Evolutionary conservation across 83 land plant species (phyloP).

Genomic region (Picea engelmannii): DNA sequence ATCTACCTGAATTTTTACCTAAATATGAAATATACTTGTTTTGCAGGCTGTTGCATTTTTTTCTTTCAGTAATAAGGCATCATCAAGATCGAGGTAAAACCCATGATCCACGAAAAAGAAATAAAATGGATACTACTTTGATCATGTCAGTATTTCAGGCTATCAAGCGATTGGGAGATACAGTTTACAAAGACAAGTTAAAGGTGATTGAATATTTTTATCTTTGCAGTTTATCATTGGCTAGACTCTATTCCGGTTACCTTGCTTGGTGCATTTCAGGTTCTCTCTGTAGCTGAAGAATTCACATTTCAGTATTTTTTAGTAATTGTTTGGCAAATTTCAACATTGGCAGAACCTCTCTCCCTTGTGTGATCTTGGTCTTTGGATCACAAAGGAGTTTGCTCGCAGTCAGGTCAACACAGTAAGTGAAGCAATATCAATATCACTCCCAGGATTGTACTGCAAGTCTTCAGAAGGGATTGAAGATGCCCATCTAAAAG

Average conservation of each 20-base stretch:
- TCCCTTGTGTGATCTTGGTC: slow-evolving; percentile 64
- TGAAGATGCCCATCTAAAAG: no score
- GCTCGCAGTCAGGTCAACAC: slow-evolving; percentile 22
- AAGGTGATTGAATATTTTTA: slow-evolving; percentile 29
- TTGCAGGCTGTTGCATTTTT: slow-evolving; percentile 55
- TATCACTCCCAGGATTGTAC: no score
- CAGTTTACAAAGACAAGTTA: slow-evolving; percentile 43
- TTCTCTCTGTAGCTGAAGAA: background rate
- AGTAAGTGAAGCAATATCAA: background rate
- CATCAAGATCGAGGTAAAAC: slow-evolving; percentile 42
- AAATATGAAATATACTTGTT: background rate
- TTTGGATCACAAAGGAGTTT: slow-evolving; percentile 47
- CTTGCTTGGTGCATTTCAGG: background rate
- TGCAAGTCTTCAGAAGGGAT: no score
- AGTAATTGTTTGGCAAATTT: background rate
- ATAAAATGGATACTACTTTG: slow-evolving; percentile 26
- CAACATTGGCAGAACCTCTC: slow-evolving; percentile 41
- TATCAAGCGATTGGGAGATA: slow-evolving; percentile 49
- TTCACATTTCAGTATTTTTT: background rate
- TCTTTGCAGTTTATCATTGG: background rate
- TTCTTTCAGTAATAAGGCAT: slow-evolving; percentile 46
- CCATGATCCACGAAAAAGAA: slow-evolving; percentile 18
- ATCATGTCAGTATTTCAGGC: slow-evolving; percentile 42
- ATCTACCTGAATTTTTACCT: background rate
- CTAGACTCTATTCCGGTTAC: background rate